Base-by-base conservation (phyloP, 768 basidiomycete genomes). In the Sistotremastrum suecicum region DNA sequence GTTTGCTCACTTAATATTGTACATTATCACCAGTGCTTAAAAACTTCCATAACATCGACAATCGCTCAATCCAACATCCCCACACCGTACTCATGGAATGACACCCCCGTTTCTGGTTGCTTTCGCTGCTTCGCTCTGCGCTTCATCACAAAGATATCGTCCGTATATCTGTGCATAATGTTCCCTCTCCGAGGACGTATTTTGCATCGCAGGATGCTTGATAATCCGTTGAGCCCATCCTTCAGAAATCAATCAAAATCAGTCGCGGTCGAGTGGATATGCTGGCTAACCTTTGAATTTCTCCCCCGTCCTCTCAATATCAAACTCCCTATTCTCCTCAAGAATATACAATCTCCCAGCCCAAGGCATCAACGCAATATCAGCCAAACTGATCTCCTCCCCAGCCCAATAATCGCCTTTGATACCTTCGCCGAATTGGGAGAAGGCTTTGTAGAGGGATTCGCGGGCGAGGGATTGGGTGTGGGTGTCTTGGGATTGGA, bases 351-450 rank as follows among this genome's bases (percentile, higher is more conserved):
- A 70, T 48, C 69, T 54, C 12, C 63, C 54, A 32, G 67, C 60
- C 72, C 76, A 82, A 28, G 79, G 78, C 31, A 72, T 77, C 28
- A 76, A 58, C 1, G 66, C 68, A 33, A 71, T 57, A 53, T 80
- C 79, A 4, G 73, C 73, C 37, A 74, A 54, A 37, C 68, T 63
- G 51, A 76, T 73, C 37, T 72, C 60, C 28, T 72, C 65, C 11
- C 78, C 78, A 29, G 68, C 55, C 57, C 77, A 81, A 54, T 69
- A 80, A 8, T 75, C 75, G 4, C 71, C 76, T 51, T 59, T 64
- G 44, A 62, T 58, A 48, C 66, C 51, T 34, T 54, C 58, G 11
- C 61, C 56, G 36, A 68, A 60, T 38, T 63, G 64, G 28, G 60
- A 51, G 20, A 71, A 62, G 5, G 54, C 63, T 0, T 54, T 57